phyloP scores from a whole-genome alignment of 495 filamentous ascomycete species.

The Tricharina praecox region DNA sequence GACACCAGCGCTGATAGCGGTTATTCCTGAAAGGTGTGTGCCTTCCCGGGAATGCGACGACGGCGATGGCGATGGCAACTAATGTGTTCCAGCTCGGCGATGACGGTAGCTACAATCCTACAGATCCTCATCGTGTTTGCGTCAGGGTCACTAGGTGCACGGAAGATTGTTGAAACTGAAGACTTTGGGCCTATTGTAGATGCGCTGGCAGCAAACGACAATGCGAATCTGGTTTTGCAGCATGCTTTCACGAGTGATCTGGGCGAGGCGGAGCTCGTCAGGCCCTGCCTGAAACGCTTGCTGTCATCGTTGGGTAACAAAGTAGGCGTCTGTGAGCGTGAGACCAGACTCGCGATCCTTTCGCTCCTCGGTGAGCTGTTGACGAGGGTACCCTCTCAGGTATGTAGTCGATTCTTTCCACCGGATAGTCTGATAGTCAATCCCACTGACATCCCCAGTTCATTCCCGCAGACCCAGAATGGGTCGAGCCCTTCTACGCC shows the following conservation, averaged over 20 bases:
- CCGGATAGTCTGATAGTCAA: no score
- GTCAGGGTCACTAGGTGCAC: conserved; percentile 28
- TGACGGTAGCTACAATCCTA: conserved; percentile 36
- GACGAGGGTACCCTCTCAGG: conserved; percentile 10
- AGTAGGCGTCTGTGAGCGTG: conserved; percentile 3
- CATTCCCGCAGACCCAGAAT: not conserved
- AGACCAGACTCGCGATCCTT: conserved; percentile 6
- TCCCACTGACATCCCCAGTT: not conserved
- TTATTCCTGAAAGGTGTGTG: conserved; percentile 36
- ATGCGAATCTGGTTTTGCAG: conserved; percentile 35
- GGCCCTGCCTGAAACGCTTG: conserved; percentile 7
- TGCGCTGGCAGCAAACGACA: conserved; percentile 35
- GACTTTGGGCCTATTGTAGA: conserved; percentile 37
- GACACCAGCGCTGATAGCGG: conserved; percentile 35
- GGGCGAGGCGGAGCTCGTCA: not conserved
- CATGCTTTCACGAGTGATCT: conserved; percentile 35
- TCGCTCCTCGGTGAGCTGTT: conserved; percentile 17
- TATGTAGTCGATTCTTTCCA: no score
- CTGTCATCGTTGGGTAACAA: conserved; percentile 7
- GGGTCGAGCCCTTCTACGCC: not conserved
- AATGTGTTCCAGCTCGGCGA: conserved; percentile 34
- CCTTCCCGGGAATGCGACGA: not conserved
- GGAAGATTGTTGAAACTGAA: conserved; percentile 30
- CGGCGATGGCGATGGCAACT: not conserved
- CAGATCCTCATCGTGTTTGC: conserved; percentile 37